Percentiles rank a stretch among this genome's conserved stretches.
These are phyloP conservation scores for Dictyostelium discoideum DNA, from an alignment of 78 protist genomes.

Conservation along the genomic window DNA sequence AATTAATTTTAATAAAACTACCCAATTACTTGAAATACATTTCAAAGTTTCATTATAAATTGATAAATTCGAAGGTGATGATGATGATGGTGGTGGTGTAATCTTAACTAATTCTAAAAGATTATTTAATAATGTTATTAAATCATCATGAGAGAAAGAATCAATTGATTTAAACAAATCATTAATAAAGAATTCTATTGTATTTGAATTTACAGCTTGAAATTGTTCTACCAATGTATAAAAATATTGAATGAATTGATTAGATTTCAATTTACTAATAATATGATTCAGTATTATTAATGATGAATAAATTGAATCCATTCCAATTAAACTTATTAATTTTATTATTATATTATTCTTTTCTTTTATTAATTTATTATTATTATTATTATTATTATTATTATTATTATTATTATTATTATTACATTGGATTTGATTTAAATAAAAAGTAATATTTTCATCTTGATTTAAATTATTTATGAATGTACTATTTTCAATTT, in stretches of 20 bases:
- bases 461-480: conserved; percentile 3
- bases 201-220: background rate
- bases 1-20: background rate
- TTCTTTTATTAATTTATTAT: background rate
- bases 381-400: background rate
- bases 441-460: background rate
- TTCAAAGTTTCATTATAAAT: background rate
- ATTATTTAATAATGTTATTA: background rate
- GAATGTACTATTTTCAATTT: background rate
- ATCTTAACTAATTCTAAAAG: background rate
- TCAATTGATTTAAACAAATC: conserved; percentile 12
- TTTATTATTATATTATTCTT: background rate
- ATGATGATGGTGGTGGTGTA: background rate
- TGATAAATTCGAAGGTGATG: background rate
- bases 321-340: background rate
- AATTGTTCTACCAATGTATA: background rate
- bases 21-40: background rate
- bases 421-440: background rate
- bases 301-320: background rate
- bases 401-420: background rate
- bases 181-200: background rate
- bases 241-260: background rate
- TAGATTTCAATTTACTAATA: background rate
- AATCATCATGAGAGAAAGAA: background rate
- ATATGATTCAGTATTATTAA: background rate